phyloP scores from a whole-genome alignment of 306 rosid species.

The Fragaria ananassa region DNA sequence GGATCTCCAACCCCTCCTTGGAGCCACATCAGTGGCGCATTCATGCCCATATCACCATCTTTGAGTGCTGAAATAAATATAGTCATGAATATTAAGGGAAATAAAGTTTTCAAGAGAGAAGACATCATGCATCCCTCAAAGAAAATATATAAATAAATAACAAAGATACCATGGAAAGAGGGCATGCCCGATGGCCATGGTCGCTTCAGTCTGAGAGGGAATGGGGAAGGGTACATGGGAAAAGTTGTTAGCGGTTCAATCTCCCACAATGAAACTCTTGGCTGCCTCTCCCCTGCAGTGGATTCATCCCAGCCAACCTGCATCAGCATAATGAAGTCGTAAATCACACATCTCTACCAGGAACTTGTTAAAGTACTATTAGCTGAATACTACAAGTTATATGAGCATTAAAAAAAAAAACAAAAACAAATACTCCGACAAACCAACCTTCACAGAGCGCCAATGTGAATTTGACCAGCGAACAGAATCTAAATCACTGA shows the following conservation, averaged over 20 bases:
- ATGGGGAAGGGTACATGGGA: constrained; percentile 91
- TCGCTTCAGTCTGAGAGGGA: constrained; percentile 80
- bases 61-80: constrained; percentile 53
- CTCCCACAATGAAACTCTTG: constrained; percentile 88
- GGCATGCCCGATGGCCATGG: constrained; percentile 84
- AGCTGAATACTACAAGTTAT: background rate
- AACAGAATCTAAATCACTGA: constrained; percentile 61
- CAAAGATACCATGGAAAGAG: constrained; percentile 64
- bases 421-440: constrained; percentile 13
- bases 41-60: constrained; percentile 70
- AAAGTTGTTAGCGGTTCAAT: constrained; percentile 88
- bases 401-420: background rate
- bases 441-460: constrained; percentile 79
- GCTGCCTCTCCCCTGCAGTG: constrained; percentile 90
- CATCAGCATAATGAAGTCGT: constrained; percentile 7
- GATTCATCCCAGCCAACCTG: constrained; percentile 75
- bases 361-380: background rate
- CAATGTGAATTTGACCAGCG: constrained; percentile 78
- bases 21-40: constrained; percentile 68
- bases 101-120: constrained; percentile 5
- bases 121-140: background rate
- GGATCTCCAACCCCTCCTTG: constrained; percentile 64
- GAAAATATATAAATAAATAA: background rate
- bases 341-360: background rate
- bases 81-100: background rate